Percentiles rank a stretch among this genome's conserved stretches.
Conservation (phyloP, 352 stramenopile genomes). For the Pythium folliculosum region DNA sequence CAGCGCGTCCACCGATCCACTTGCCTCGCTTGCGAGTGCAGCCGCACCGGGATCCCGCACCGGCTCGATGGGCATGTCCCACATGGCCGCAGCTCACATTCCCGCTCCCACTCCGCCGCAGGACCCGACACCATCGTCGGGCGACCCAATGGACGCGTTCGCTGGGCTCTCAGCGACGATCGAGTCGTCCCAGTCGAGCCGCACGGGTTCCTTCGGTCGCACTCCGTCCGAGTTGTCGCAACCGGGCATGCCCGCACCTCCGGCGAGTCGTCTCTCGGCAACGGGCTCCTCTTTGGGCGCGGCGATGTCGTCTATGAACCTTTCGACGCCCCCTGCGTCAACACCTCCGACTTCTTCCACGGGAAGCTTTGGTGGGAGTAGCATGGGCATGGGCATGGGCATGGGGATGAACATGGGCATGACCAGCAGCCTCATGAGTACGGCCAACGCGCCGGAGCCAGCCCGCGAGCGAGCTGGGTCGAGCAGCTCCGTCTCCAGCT, state of each 20-base stretch:
- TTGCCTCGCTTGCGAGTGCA: conserved; percentile 2
- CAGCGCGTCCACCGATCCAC: neutral
- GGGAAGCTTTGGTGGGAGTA: conserved; percentile 15
- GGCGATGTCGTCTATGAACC: conserved; percentile 5
- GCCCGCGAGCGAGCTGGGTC: conserved; percentile 26
- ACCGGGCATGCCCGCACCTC: neutral
- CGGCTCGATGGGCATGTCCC: conserved; percentile 19
- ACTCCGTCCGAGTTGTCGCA: conserved; percentile 15
- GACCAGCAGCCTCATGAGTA: neutral
- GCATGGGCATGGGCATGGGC: neutral
- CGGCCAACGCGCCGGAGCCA: conserved; percentile 3
- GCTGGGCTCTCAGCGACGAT: conserved; percentile 40
- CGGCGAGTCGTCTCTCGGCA: neutral
- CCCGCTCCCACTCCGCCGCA: neutral
- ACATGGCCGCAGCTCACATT: neutral
- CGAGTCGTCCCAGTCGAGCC: conserved; percentile 32
- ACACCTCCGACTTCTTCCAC: conserved; percentile 5
- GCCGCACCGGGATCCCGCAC: conserved; percentile 9
- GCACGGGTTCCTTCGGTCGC: conserved; percentile 14
- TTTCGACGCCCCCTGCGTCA: neutral
- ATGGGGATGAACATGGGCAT: conserved; percentile 1
- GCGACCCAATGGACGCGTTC: conserved; percentile 62
- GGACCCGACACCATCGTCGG: neutral
- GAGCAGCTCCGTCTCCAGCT: conserved; percentile 23
- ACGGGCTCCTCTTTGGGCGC: neutral